These are phyloP conservation scores for Trichothecium roseum DNA, from an alignment of 2,329 filamentous ascomycete species.

Conservation along the genomic window DNA sequence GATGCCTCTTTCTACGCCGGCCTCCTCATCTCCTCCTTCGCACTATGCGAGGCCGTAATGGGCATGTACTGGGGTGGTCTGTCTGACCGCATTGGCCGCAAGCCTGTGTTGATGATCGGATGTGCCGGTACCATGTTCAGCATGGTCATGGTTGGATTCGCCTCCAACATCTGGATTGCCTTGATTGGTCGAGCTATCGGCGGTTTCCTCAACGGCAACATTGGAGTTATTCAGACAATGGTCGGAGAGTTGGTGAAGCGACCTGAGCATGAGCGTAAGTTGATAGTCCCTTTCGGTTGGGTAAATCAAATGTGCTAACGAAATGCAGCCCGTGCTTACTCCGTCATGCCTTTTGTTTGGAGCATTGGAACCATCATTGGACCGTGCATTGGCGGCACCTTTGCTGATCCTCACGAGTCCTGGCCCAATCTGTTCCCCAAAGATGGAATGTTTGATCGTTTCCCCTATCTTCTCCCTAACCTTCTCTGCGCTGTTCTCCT, in stretches of 20 bases:
- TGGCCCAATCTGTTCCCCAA: constrained; percentile 63
- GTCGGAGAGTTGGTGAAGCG: constrained; percentile 78
- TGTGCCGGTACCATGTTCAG: constrained; percentile 75
- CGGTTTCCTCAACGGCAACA: constrained; percentile 81
- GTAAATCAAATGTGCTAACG: constrained; percentile 8
- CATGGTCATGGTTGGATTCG: constrained; percentile 73
- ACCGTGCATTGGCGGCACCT: constrained; percentile 76
- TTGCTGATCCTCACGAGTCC: constrained; percentile 65
- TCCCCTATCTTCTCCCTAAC: constrained; percentile 85
- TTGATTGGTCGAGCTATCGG: constrained; percentile 66
- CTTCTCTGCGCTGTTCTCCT: constrained; percentile 71
- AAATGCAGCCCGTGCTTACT: constrained; percentile 63
- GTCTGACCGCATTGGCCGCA: constrained; percentile 74
- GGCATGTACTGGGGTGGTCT: constrained; percentile 82
- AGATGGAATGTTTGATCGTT: constrained; percentile 60
- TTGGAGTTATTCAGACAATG: constrained; percentile 87
- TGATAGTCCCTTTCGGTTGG: background rate
- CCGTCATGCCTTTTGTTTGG: constrained; percentile 94
- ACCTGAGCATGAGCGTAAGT: constrained; percentile 76
- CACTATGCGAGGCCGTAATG: constrained; percentile 70
- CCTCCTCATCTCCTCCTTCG: constrained; percentile 77
- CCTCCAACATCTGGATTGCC: constrained; percentile 75
- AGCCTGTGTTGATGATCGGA: constrained; percentile 73
- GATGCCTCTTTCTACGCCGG: constrained; percentile 85
- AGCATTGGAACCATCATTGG: constrained; percentile 82